Conservation (phyloP, 805 yeast genomes). For the Kuraishia floccosa region DNA sequence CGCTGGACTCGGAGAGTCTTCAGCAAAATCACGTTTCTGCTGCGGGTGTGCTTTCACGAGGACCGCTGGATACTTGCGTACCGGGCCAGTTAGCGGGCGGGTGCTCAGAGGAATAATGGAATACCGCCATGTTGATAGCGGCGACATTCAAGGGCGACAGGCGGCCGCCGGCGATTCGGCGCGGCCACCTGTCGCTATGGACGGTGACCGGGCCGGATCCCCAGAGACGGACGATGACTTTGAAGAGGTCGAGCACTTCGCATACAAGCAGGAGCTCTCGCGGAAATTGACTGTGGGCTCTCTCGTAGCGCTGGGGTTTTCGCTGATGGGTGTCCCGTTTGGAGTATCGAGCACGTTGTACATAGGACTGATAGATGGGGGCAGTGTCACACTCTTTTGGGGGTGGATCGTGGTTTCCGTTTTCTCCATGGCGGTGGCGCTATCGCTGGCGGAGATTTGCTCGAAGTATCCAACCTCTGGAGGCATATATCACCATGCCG, state of each 20-base stretch:
- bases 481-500: constrained; percentile 69
- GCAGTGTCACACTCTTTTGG: constrained; percentile 62
- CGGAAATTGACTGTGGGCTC: constrained; percentile 60
- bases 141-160: too few relatives aligned
- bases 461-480: constrained; percentile 72
- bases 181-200: too few relatives aligned
- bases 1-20: too few relatives aligned
- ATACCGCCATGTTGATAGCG: too few relatives aligned
- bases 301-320: constrained; percentile 68
- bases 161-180: too few relatives aligned
- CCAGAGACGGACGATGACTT: constrained; percentile 35
- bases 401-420: constrained; percentile 64
- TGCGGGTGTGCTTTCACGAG: too few relatives aligned
- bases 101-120: too few relatives aligned
- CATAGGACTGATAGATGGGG: constrained; percentile 66
- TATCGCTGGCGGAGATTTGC: constrained; percentile 67
- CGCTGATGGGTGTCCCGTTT: constrained; percentile 74
- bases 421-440: constrained; percentile 51
- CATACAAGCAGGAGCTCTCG: constrained; percentile 61
- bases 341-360: constrained; percentile 68
- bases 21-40: too few relatives aligned
- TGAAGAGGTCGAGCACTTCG: constrained; percentile 60
- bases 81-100: too few relatives aligned
- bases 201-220: too few relatives aligned
- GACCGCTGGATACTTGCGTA: too few relatives aligned